phyloP scores from a whole-genome alignment of 345 rosid species.

The Hibiscus tridactylites region DNA sequence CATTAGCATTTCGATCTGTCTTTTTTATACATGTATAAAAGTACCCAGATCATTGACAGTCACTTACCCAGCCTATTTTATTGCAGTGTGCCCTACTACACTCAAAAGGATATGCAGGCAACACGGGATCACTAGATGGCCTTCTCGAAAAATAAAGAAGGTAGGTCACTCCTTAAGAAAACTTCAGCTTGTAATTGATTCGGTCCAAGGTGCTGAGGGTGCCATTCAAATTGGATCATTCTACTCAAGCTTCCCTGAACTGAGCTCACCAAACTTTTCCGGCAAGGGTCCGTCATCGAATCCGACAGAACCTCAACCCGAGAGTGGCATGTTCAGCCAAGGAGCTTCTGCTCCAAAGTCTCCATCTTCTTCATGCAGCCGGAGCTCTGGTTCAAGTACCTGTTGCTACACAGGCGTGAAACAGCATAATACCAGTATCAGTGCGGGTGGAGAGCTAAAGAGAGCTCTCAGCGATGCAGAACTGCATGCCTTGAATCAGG shows the following conservation, averaged over 20 bases:
- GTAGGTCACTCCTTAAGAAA: conserved; percentile 91
- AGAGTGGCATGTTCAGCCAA: conserved; percentile 25
- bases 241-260: conserved; percentile 77
- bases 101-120: conserved; percentile 94
- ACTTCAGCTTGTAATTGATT: conserved; percentile 85
- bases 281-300: conserved; percentile 27
- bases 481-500: conserved; percentile 32
- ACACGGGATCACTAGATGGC: conserved; percentile 90
- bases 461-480: conserved; percentile 47
- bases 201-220: conserved; percentile 87
- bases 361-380: conserved; percentile 64
- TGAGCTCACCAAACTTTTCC: conserved; percentile 53
- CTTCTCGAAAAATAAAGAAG: conserved; percentile 94
- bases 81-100: conserved; percentile 98
- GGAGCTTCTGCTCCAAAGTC: conserved; percentile 48
- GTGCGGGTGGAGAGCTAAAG: conserved; percentile 30
- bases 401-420: conserved; percentile 53
- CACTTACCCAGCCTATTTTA: conserved; percentile 13
- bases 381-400: conserved; percentile 68
- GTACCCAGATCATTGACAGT: neutral
- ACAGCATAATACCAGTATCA: conserved; percentile 26
- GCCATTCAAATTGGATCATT: conserved; percentile 74
- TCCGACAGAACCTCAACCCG: conserved; percentile 31
- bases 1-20: neutral
- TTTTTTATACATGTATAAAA: neutral